phyloP scores from a whole-genome alignment of 495 filamentous ascomycete species.

The Glarea lozoyensis region DNA sequence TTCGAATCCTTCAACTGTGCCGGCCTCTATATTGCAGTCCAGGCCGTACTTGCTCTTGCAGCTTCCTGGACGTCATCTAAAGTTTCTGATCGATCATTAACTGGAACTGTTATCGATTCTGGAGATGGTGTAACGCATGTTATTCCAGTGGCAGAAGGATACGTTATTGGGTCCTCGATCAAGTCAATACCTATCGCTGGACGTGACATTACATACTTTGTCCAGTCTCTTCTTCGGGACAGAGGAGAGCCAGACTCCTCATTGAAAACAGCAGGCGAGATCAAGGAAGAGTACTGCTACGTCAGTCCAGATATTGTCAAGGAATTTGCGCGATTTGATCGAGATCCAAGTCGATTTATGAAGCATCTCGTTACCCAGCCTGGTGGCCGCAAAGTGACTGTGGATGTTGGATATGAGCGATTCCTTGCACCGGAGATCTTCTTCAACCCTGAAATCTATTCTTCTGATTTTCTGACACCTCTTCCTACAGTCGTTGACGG shows the following conservation, averaged over 20 bases:
- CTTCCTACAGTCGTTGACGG: constrained; percentile 88
- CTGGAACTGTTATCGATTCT: constrained; percentile 94
- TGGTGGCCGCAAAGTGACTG: constrained; percentile 73
- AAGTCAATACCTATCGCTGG: constrained; percentile 98
- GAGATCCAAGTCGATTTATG: constrained; percentile 79
- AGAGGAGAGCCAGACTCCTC: constrained; percentile 94
- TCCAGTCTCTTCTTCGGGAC: constrained; percentile 90
- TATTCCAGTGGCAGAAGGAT: constrained; percentile 96
- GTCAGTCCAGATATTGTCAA: constrained; percentile 98
- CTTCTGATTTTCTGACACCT: constrained; percentile 93
- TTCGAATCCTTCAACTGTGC: constrained; percentile 99
- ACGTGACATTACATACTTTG: constrained; percentile 96
- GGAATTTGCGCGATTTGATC: constrained; percentile 88
- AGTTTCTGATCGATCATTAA: constrained; percentile 93
- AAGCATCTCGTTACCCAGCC: constrained; percentile 81
- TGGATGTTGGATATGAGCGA: constrained; percentile 95
- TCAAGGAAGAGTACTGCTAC: constrained; percentile 98
- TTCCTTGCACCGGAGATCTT: constrained; percentile 98
- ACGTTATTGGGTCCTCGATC: constrained; percentile 97
- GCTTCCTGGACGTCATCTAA: constrained; percentile 98
- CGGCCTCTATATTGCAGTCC: constrained; percentile 96
- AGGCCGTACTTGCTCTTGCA: constrained; percentile 91
- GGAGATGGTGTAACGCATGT: constrained; percentile 98
- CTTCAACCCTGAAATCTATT: constrained; percentile 99
- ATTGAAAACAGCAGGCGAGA: constrained; percentile 91